Conservation (phyloP, 345 rosid genomes). For the Barbarea vulgaris region DNA sequence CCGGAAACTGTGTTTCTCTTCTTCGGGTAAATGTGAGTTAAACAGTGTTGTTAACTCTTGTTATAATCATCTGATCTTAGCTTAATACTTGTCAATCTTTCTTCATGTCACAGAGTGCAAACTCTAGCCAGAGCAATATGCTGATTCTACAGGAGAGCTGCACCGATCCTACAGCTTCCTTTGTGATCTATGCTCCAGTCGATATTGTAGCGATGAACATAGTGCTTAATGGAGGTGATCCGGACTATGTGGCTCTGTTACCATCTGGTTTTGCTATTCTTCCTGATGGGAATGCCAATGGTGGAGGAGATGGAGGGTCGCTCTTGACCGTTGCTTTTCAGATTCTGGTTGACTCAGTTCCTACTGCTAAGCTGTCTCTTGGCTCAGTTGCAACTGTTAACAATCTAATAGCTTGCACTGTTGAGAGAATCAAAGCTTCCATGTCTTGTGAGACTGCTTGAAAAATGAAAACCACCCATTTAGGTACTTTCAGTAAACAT, state of each 20-base stretch:
- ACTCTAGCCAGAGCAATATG: slow-evolving; percentile 85
- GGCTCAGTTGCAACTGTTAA: slow-evolving; percentile 97
- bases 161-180: slow-evolving; percentile 61
- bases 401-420: slow-evolving; percentile 88
- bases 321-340: slow-evolving; percentile 93
- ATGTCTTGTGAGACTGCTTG: slow-evolving; percentile 61
- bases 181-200: slow-evolving; percentile 74
- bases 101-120: slow-evolving; percentile 51
- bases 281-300: slow-evolving; percentile 55
- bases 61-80: slow-evolving; percentile 2
- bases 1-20: slow-evolving; percentile 89
- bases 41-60: neutral
- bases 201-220: slow-evolving; percentile 76
- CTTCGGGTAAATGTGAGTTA: slow-evolving; percentile 81
- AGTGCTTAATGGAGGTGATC: slow-evolving; percentile 72
- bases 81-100: neutral
- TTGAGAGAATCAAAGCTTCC: slow-evolving; percentile 85
- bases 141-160: slow-evolving; percentile 76
- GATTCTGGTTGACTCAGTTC: slow-evolving; percentile 91
- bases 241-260: slow-evolving; percentile 68
- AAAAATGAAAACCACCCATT: slow-evolving; percentile 24
- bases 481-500: slow-evolving; percentile 27
- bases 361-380: slow-evolving; percentile 89
- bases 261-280: slow-evolving; percentile 82
- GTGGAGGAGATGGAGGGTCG: slow-evolving; percentile 58